Base-by-base conservation (phyloP, 495 filamentous ascomycete genomes). In the Penicillium salamii region DNA sequence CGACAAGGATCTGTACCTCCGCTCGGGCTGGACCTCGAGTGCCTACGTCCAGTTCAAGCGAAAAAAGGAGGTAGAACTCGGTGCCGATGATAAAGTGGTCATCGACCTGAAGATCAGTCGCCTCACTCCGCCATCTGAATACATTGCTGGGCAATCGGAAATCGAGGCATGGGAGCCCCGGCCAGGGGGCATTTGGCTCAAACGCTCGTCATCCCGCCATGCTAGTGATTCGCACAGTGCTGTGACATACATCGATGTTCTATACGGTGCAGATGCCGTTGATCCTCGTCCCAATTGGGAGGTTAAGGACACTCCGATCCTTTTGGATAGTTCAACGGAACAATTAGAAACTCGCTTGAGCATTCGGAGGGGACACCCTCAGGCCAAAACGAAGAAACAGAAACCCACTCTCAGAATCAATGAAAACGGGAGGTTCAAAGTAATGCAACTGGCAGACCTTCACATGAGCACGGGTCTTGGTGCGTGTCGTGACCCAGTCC, bases 351-450 rank as follows among this genome's bases (percentile, higher is more conserved):
- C 87, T 15, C 83, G 89, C 35, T 66, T 98, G 19, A 91, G 81
- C 21, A 73, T 95, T 40, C 79, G 90, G 23, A 78, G 88, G 52
- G 93, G 93, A 3, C 74, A 76, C 23, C 79, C 78, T 6, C 43
- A 26, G 20, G 53, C 70, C 2, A 77, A 80, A 48, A 55, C 67
- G 12, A 74, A 81, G 52, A 88, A 83, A 58, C 86, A 81, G 52
- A 88, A 83, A 58, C 86, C 89, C 0, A 68, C 75, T n/a, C 88
- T 85, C 12, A 78, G 83, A 42, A 86, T 98, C 47, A 78, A 80
- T 41, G 88, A 92, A 21, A 87, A 95, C 65, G 91, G 91, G n/a
- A 87, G 85, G 52, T 97, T 97, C 70, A 97, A 97, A 71, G 95
- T 98, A 50, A 84, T 98, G 80, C 93, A 98, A 65, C 64, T 93